These are phyloP conservation scores for Lactifluus echinatus DNA, from an alignment of 768 basidiomycete species.

Conservation along the genomic window DNA sequence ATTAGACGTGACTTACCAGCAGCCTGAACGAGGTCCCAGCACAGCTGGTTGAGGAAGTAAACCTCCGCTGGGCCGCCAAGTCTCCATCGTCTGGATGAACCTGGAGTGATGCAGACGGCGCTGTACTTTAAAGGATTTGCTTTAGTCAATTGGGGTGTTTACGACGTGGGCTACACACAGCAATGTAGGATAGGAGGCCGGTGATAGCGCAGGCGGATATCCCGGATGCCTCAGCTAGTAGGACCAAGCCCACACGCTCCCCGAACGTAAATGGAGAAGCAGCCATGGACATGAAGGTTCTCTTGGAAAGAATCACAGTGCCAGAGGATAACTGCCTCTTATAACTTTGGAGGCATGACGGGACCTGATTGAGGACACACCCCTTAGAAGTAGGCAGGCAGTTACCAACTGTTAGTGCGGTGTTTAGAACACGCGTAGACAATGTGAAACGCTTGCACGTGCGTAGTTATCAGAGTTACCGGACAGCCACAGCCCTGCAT, in stretches of 20 bases:
- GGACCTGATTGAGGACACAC: neutral
- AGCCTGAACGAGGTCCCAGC: conserved; percentile 25
- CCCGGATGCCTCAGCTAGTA: neutral
- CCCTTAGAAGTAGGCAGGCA: neutral
- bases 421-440: neutral
- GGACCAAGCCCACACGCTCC: neutral
- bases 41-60: conserved; percentile 23
- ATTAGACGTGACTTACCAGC: conserved; percentile 4
- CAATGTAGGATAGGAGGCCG: neutral
- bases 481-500: neutral
- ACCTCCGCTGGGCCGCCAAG: conserved; percentile 33
- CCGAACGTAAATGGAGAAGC: neutral
- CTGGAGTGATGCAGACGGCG: neutral
- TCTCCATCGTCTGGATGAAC: neutral
- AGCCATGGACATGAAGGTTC: too few relatives aligned
- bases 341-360: neutral
- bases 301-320: neutral
- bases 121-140: neutral
- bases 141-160: neutral
- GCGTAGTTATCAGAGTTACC: neutral
- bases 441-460: neutral
- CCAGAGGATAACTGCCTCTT: neutral
- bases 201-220: neutral
- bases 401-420: neutral
- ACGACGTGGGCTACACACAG: neutral